Evolutionary conservation across 768 basidiomycete species (phyloP).

Genomic region (Boletus rubroflammeus): DNA sequence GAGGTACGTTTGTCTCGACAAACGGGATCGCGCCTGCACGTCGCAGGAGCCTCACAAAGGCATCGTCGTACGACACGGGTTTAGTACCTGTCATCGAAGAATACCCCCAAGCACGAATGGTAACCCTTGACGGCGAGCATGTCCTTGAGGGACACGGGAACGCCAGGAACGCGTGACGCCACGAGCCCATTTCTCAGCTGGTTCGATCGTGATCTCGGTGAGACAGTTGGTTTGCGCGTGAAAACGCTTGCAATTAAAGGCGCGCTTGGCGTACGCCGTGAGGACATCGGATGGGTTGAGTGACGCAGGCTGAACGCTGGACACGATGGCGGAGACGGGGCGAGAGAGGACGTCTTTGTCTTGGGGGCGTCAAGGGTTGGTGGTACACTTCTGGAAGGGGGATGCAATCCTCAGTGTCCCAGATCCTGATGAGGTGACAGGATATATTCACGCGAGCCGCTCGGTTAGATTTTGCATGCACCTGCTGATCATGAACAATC

Average conservation of each 20-base stretch:
- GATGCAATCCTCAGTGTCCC: conserved; percentile 30
- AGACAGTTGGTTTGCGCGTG: conserved; percentile 64
- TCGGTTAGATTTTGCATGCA: too few species aligned
- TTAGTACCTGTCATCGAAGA: conserved; percentile 46
- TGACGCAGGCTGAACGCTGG: conserved; percentile 29
- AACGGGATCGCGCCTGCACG: conserved; percentile 64
- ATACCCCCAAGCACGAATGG: conserved; percentile 59
- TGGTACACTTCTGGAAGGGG: conserved; percentile 32
- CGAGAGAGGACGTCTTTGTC: conserved; percentile 32
- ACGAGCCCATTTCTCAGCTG: conserved; percentile 31
- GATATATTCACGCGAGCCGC: too few species aligned
- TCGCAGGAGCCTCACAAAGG: conserved; percentile 49
- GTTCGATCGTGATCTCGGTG: conserved; percentile 59
- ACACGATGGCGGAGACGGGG: conserved; percentile 31
- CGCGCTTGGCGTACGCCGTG: conserved; percentile 51
- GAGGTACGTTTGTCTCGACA: conserved; percentile 62
- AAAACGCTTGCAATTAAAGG: conserved; percentile 48
- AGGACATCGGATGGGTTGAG: conserved; percentile 40
- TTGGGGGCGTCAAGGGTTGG: conserved; percentile 28
- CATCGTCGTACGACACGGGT: conserved; percentile 45
- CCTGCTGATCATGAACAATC: too few species aligned
- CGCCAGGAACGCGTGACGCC: conserved; percentile 35
- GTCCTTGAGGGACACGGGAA: conserved; percentile 71
- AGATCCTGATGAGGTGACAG: too few species aligned
- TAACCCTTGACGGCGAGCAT: conserved; percentile 48